Conservation (phyloP, 495 filamentous ascomycete genomes). For the Recurvomyces mirabilis region DNA sequence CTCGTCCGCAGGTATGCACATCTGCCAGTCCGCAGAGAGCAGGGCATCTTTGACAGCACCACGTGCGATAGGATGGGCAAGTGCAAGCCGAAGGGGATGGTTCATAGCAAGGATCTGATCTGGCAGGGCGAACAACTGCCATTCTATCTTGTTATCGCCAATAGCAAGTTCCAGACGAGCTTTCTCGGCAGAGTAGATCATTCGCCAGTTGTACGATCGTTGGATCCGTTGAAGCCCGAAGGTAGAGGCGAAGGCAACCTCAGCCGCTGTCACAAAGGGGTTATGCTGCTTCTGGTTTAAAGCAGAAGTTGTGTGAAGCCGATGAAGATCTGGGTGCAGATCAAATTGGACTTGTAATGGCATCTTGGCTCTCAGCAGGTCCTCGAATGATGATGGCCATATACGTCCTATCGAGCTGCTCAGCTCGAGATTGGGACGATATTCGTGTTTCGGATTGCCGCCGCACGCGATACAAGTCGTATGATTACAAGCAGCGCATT, state of each 20-base stretch:
- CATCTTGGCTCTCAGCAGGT: constrained; percentile 19
- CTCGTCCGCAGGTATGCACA: constrained; percentile 5
- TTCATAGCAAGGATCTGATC: constrained; percentile 27
- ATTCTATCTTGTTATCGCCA: constrained; percentile 32
- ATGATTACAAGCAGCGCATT: constrained; percentile 44
- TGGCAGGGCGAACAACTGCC: constrained; percentile 45
- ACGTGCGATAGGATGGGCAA: constrained; percentile 46
- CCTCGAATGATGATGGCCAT: constrained; percentile 40
- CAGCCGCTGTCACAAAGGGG: no score
- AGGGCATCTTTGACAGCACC: constrained; percentile 31
- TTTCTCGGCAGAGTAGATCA: constrained; percentile 34
- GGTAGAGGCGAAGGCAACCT: no score
- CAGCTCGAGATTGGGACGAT: no score
- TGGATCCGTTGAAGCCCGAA: constrained; percentile 38
- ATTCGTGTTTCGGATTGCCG: constrained; percentile 46
- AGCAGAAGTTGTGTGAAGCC: neutral
- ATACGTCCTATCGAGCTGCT: constrained; percentile 31
- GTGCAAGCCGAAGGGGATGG: constrained; percentile 36
- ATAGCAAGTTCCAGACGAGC: constrained; percentile 43
- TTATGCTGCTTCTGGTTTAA: no score
- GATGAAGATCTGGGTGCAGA: neutral
- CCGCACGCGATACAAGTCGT: constrained; percentile 46
- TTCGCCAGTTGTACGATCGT: constrained; percentile 42
- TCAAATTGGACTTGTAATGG: constrained; percentile 20
- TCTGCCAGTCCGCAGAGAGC: constrained; percentile 18